Conservation (phyloP, 2,329 filamentous ascomycete species). For the Dothideomycetes sp. region DNA sequence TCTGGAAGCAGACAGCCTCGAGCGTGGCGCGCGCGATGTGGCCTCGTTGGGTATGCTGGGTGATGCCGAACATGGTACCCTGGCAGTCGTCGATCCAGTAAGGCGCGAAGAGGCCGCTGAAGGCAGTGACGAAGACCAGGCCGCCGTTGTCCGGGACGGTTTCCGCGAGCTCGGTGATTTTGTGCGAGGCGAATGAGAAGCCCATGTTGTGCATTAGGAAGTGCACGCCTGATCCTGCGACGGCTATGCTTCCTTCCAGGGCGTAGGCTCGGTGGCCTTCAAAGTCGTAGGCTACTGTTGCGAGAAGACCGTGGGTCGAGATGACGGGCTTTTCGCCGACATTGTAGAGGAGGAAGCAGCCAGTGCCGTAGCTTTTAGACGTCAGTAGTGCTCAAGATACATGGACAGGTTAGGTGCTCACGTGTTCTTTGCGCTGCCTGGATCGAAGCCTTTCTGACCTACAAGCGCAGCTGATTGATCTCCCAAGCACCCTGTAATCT, state of each 20-base stretch:
- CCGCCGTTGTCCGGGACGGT: slow-evolving; percentile 68
- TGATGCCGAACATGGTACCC: slow-evolving; percentile 56
- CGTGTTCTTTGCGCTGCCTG: slow-evolving; percentile 80
- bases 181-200: slow-evolving; percentile 51
- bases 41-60: slow-evolving; percentile 65
- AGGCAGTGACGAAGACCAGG: slow-evolving; percentile 77
- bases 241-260: slow-evolving; percentile 69
- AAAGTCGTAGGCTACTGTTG: slow-evolving; percentile 82
- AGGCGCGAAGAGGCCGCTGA: slow-evolving; percentile 80
- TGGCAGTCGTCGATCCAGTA: slow-evolving; percentile 94
- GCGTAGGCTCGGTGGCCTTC: slow-evolving; percentile 62
- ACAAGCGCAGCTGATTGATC: slow-evolving; percentile 82
- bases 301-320: slow-evolving; percentile 69
- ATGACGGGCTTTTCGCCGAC: slow-evolving; percentile 77
- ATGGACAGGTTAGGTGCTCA: too few relatives aligned
- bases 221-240: slow-evolving; percentile 63
- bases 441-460: slow-evolving; percentile 58
- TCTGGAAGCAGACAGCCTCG: slow-evolving; percentile 87
- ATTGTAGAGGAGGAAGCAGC: slow-evolving; percentile 83
- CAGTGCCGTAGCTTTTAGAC: slow-evolving; percentile 42
- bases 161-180: slow-evolving; percentile 54
- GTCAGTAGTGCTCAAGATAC: too few relatives aligned
- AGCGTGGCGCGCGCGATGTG: slow-evolving; percentile 84
- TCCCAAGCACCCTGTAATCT: slow-evolving; percentile 73
- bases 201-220: slow-evolving; percentile 45